Percentiles rank a stretch among this genome's conserved stretches.
Evolutionary conservation across 2,329 filamentous ascomycete genomes (phyloP).

Genomic region (Epichloe uncinata): DNA sequence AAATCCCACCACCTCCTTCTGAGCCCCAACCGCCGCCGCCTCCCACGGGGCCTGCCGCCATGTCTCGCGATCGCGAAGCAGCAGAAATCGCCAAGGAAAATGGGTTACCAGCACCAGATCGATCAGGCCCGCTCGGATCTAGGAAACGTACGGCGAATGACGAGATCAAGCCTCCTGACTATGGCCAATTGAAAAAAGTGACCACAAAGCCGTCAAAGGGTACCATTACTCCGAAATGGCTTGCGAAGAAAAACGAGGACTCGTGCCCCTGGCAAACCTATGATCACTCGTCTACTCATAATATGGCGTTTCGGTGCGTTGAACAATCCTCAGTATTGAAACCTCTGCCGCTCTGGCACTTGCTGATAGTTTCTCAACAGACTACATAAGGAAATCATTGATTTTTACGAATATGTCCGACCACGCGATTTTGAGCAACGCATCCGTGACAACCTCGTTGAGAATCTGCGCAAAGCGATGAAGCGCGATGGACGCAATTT

Average conservation of each 20-base stretch:
- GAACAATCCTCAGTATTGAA: background rate
- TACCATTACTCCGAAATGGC: conserved; percentile 39
- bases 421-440: conserved; percentile 65
- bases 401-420: conserved; percentile 76
- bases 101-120: conserved; percentile 14
- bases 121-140: conserved; percentile 38
- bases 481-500: conserved; percentile 35
- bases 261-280: conserved; percentile 49
- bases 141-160: conserved; percentile 66
- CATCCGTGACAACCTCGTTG: conserved; percentile 59
- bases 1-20: conserved; percentile 10
- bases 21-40: conserved; percentile 8
- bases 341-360: background rate
- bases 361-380: conserved; percentile 25
- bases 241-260: conserved; percentile 25
- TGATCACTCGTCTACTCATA: conserved; percentile 40
- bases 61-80: background rate
- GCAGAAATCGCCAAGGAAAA: conserved; percentile 9
- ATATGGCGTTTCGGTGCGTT: conserved; percentile 45
- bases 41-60: background rate
- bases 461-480: conserved; percentile 50
- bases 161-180: conserved; percentile 45
- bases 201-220: conserved; percentile 37
- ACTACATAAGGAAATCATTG: conserved; percentile 78
- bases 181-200: conserved; percentile 37